Evolutionary conservation across 148 eudicot genomes (phyloP).

Genomic region (Dysphania ambrosioides): DNA sequence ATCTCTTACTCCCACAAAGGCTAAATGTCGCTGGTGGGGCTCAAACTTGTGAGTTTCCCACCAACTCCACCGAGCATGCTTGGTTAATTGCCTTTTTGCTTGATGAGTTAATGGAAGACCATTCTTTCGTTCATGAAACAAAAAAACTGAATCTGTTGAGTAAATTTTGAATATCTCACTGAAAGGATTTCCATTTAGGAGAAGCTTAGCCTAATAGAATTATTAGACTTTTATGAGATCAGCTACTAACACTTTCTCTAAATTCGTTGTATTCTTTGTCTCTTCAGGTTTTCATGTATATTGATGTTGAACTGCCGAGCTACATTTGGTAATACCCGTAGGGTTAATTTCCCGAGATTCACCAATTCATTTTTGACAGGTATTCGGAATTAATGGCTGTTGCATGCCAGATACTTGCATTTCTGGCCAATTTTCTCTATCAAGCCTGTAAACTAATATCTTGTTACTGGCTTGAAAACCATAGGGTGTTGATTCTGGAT

Average conservation of each 20-base stretch:
- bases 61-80: too few relatives aligned
- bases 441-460: constrained; percentile 10
- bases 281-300: constrained; percentile 26
- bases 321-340: neutral
- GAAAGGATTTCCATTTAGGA: neutral
- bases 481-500: neutral
- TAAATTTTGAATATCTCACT: neutral
- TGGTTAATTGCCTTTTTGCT: too few relatives aligned
- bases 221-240: neutral
- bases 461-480: neutral
- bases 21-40: too few relatives aligned
- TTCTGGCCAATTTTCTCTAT: neutral
- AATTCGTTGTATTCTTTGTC: neutral
- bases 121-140: too few relatives aligned
- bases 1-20: too few relatives aligned
- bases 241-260: neutral
- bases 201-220: too few relatives aligned
- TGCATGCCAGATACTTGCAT: neutral
- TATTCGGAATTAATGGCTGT: constrained; percentile 8
- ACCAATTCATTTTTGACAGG: constrained; percentile 1
- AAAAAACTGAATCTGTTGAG: too few relatives aligned
- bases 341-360: constrained; percentile 10
- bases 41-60: too few relatives aligned
- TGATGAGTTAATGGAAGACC: too few relatives aligned
- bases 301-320: constrained; percentile 23